Evolutionary conservation across 2,329 filamentous ascomycete species (phyloP).

Genomic region (Colletotrichum camelliae): DNA sequence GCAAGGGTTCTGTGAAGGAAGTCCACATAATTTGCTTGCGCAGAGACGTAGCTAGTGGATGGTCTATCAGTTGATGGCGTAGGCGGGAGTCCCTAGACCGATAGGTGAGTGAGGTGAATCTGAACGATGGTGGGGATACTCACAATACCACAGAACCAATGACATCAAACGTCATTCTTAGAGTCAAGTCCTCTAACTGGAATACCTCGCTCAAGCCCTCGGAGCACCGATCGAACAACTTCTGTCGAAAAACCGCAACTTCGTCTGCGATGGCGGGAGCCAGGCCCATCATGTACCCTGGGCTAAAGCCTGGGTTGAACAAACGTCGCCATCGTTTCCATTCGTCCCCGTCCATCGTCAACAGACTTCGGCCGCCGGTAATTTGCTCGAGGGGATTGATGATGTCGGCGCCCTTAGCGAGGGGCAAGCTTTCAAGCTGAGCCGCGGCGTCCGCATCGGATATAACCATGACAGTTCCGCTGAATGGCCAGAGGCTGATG

Average conservation of each 20-base stretch:
- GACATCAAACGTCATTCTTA: conserved; percentile 44
- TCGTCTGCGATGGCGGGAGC: conserved; percentile 43
- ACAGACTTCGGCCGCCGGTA: conserved; percentile 34
- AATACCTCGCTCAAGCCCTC: conserved; percentile 19
- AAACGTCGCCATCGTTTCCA: conserved; percentile 33
- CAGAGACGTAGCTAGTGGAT: not conserved
- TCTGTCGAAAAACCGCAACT: conserved; percentile 34
- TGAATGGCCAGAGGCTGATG: conserved; percentile 33
- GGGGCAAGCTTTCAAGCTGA: conserved; percentile 28
- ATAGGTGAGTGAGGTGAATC: conserved; percentile 2
- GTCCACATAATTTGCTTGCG: conserved; percentile 4
- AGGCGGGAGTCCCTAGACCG: conserved; percentile 32
- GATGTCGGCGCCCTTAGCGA: conserved; percentile 31
- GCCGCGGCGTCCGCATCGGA: conserved; percentile 25
- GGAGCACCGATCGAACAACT: not conserved
- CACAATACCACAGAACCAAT: conserved; percentile 39
- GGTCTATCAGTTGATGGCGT: conserved; percentile 28
- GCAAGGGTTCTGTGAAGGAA: not conserved
- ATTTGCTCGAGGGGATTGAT: conserved; percentile 31
- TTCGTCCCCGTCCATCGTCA: conserved; percentile 32
- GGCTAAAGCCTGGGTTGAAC: conserved; percentile 41
- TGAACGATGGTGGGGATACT: not conserved
- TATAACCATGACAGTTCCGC: conserved; percentile 22
- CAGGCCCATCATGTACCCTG: conserved; percentile 37
- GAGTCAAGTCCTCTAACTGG: conserved; percentile 37